Percentiles rank a stretch among this genome's conserved stretches.
Conservation (phyloP, 768 basidiomycete species). For the Lyophyllum atratum region DNA sequence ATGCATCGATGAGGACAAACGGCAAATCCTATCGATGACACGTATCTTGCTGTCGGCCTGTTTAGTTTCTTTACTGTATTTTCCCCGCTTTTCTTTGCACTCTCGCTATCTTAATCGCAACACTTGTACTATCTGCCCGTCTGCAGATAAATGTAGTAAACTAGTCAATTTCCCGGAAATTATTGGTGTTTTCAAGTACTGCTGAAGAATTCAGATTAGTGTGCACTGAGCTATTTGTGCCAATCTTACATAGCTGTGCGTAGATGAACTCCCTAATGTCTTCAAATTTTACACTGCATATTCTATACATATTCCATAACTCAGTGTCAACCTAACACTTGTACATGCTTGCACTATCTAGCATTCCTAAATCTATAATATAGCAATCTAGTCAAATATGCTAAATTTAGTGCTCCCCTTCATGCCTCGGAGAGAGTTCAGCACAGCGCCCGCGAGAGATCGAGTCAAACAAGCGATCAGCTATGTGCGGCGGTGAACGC, state of each 20-base stretch:
- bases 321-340: neutral
- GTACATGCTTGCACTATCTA: neutral
- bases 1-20: slow-evolving; percentile 50
- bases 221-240: too few species aligned
- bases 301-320: neutral
- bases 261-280: too few species aligned
- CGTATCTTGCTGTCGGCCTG: slow-evolving; percentile 7
- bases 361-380: neutral
- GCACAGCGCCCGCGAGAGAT: neutral
- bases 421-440: neutral
- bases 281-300: too few species aligned
- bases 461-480: neutral
- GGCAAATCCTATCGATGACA: slow-evolving; percentile 63
- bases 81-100: slow-evolving; percentile 18
- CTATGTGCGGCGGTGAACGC: neutral
- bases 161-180: neutral
- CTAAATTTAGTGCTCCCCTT: neutral
- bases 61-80: slow-evolving; percentile 15
- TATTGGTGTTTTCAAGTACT: neutral
- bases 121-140: slow-evolving; percentile 4
- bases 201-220: too few species aligned
- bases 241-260: too few species aligned
- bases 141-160: neutral
- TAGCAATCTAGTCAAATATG: neutral
- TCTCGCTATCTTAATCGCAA: slow-evolving; percentile 22